A percentile compares a stretch with the other conserved stretches of the same genome.
These are phyloP conservation scores for Plasmopara viticola DNA, from an alignment of 352 stramenopile genomes.

Conservation along the genomic window DNA sequence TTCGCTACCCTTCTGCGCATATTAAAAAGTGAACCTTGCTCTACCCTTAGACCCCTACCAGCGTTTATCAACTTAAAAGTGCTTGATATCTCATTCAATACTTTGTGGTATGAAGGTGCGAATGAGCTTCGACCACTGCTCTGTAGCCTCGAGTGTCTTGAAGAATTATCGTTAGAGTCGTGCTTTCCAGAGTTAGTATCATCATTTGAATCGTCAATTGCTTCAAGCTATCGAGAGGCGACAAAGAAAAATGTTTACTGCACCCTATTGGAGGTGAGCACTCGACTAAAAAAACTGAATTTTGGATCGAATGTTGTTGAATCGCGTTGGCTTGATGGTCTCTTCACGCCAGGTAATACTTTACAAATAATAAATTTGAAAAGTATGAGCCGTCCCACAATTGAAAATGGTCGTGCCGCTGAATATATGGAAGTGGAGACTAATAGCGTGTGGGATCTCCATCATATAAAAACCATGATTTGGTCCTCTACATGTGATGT, in stretches of 20 bases:
- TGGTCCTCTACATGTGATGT: conserved; percentile 15
- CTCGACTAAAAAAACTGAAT: conserved; percentile 37
- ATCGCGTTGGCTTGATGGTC: conserved; percentile 44
- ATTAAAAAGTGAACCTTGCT: conserved; percentile 12
- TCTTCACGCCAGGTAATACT: conserved; percentile 47
- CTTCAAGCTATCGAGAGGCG: conserved; percentile 2
- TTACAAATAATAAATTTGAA: conserved; percentile 31
- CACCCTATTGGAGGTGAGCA: conserved; percentile 30
- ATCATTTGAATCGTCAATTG: background rate
- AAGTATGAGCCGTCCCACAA: conserved; percentile 11
- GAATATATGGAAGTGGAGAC: conserved; percentile 21
- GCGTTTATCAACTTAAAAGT: conserved; percentile 28
- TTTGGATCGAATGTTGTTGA: conserved; percentile 44
- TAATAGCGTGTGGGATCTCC: conserved; percentile 36
- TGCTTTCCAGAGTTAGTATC: conserved; percentile 32
- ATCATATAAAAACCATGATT: conserved; percentile 35
- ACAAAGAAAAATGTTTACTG: conserved; percentile 20
- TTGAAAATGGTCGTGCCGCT: background rate
- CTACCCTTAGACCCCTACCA: conserved; percentile 11
- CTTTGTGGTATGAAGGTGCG: conserved; percentile 35
- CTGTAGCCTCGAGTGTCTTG: conserved; percentile 27
- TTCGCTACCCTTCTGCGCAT: conserved; percentile 37
- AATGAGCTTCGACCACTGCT: conserved; percentile 35
- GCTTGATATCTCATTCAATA: conserved; percentile 73
- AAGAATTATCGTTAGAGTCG: conserved; percentile 45